phyloP scores from a whole-genome alignment of 805 yeast genomes.

The Kluyveromyces aestuarii region DNA sequence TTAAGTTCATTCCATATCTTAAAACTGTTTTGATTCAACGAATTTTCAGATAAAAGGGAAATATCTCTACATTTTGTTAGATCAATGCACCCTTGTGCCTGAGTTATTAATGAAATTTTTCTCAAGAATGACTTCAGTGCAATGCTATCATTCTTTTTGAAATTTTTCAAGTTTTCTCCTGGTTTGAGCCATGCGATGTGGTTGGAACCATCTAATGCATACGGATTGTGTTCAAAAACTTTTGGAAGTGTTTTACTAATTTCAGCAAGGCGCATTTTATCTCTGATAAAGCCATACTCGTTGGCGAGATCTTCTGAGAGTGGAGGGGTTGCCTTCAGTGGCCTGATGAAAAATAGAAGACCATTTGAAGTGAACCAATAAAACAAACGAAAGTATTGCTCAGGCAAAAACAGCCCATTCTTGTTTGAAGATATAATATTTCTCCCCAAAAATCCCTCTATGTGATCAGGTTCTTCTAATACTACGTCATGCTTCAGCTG shows the following conservation, averaged over 20 bases:
- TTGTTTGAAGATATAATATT: constrained; percentile 40
- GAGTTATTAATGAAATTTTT: constrained; percentile 42
- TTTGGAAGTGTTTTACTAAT: constrained; percentile 25
- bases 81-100: constrained; percentile 56
- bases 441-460: constrained; percentile 73
- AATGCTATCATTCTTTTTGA: constrained; percentile 39
- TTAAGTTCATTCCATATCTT: constrained; percentile 15
- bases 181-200: constrained; percentile 58
- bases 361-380: constrained; percentile 60
- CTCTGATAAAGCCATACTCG: constrained; percentile 22
- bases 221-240: constrained; percentile 45
- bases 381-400: constrained; percentile 41
- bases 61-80: constrained; percentile 26
- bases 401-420: constrained; percentile 25
- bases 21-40: constrained; percentile 30
- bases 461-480: constrained; percentile 53
- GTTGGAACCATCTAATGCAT: constrained; percentile 36
- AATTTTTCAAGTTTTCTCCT: constrained; percentile 29
- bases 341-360: constrained; percentile 48
- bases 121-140: constrained; percentile 65
- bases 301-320: constrained; percentile 30
- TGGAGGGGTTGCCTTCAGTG: constrained; percentile 55
- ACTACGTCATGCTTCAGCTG: constrained; percentile 10
- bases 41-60: background rate
- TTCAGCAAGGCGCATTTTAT: constrained; percentile 16